These are phyloP conservation scores for Staphylotrichum tortipilum DNA, from an alignment of 495 filamentous ascomycete species.

Conservation along the genomic window DNA sequence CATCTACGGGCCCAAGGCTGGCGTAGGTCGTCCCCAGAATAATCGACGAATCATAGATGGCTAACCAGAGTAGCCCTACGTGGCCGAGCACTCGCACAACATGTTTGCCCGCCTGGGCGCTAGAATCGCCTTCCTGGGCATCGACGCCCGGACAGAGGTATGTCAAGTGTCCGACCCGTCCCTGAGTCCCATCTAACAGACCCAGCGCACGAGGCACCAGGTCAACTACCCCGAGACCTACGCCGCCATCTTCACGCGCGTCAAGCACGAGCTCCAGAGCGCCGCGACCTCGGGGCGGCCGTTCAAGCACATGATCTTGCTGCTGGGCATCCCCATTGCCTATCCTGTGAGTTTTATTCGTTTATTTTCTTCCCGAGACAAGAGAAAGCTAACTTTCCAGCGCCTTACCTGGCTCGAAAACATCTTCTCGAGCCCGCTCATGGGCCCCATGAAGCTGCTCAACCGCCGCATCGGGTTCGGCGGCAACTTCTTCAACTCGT, in stretches of 20 bases:
- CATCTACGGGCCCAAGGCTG: constrained; percentile 67
- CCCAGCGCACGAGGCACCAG: constrained; percentile 70
- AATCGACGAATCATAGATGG: constrained; percentile 14
- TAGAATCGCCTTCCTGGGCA: constrained; percentile 73
- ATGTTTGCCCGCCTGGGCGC: constrained; percentile 79
- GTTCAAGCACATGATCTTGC: constrained; percentile 74
- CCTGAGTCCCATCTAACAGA: constrained; percentile 1
- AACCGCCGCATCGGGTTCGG: constrained; percentile 84
- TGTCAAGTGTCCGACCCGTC: background rate
- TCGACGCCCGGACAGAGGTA: constrained; percentile 78
- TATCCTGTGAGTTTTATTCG: constrained; percentile 54
- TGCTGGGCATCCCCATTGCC: constrained; percentile 88
- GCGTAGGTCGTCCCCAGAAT: constrained; percentile 26
- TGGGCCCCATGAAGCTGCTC: constrained; percentile 76
- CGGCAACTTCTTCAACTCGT: constrained; percentile 81
- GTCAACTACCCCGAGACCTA: constrained; percentile 90
- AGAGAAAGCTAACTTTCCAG: constrained; percentile 15
- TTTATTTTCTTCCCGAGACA: background rate
- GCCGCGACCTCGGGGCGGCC: constrained; percentile 43
- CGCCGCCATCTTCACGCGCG: constrained; percentile 63
- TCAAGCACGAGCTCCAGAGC: constrained; percentile 52
- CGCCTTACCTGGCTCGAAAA: constrained; percentile 89
- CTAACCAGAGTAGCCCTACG: constrained; percentile 48
- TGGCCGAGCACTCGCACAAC: constrained; percentile 69
- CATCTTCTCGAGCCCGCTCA: constrained; percentile 72